A percentile compares a stretch with the other conserved stretches of the same genome.
Conservation (phyloP, 768 basidiomycete genomes). For the Peribolospora kevripleyi region DNA sequence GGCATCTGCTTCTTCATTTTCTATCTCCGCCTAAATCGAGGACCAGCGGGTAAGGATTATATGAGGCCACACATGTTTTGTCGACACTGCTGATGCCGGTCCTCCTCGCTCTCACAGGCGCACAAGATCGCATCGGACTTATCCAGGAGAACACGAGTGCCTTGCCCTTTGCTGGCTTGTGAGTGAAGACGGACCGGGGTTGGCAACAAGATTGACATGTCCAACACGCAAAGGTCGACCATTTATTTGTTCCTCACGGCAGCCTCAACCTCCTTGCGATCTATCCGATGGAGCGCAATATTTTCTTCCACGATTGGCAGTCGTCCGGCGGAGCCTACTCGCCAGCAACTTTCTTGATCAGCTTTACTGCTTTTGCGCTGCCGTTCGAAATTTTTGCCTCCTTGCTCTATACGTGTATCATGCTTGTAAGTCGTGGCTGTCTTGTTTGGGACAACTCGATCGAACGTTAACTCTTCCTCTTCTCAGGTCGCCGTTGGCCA, state of each 20-base stretch:
- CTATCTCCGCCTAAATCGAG: slow-evolving; percentile 8
- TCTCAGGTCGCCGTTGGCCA: no score
- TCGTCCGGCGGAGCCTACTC: slow-evolving; percentile 22
- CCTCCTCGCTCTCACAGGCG: not conserved
- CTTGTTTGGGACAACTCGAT: not conserved
- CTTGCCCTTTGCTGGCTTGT: slow-evolving; percentile 5
- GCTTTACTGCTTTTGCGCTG: slow-evolving; percentile 20
- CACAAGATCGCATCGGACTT: slow-evolving; percentile 11
- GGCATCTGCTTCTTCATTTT: slow-evolving; percentile 12
- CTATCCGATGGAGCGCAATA: slow-evolving; percentile 24
- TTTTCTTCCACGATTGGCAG: slow-evolving; percentile 25
- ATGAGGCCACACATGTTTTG: not conserved
- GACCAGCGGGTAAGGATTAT: slow-evolving; percentile 1
- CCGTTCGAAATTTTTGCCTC: slow-evolving; percentile 18
- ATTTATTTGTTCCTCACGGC: slow-evolving; percentile 7
- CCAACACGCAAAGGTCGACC: not conserved
- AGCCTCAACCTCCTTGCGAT: slow-evolving; percentile 20
- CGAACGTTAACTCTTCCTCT: no score
- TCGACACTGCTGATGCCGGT: not conserved
- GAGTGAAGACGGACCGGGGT: not conserved
- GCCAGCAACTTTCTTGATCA: slow-evolving; percentile 20
- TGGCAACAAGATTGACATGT: no score
- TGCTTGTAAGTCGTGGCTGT: slow-evolving; percentile 1
- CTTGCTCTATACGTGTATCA: slow-evolving; percentile 14
- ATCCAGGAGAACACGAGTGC: slow-evolving; percentile 10